Evolutionary conservation across 2,329 filamentous ascomycete genomes (phyloP), one percentile per base, ranked within the genome.

Genomic region (Sporothrix globosa): DNA sequence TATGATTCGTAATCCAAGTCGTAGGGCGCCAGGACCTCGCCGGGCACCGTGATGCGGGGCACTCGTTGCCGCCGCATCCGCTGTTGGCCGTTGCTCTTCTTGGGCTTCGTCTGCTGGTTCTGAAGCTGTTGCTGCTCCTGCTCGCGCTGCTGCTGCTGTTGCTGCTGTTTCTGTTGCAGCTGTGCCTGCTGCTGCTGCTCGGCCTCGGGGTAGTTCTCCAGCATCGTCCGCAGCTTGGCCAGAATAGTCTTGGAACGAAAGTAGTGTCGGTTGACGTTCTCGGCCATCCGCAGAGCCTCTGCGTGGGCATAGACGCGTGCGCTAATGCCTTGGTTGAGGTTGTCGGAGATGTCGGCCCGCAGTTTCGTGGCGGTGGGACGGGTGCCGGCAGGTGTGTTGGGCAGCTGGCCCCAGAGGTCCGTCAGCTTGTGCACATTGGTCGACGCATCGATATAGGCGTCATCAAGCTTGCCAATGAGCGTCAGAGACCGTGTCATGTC

Each of bases 401-500:
- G 87, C 0, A 90, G 83, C 72, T 82, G 82, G 39, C 84, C 85
- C 85, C 88, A 91, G 68, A 78, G 76, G 4, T 81, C 83, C 3
- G 88, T 87, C 68, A 90, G 81, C 24, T 87, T 82, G 76, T 90
- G 79, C 2, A 90, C 81, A 30, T 80, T 82, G 68, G 79, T 74
- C 14, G 88, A 90, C 9, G 86, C 83, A 65, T 87, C 80, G n/a
- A 80, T 77, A 74, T 90, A 89, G 19, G 79, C 82, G 73, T 85
- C 77, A 77, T 91, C 88, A 68, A 91, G 87, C 73, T 90, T 85
- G 68, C 86, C 85, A 72, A 91, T 88, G 50, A 91, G 82, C 4
- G 87, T 89, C 58, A 91, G 81, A 30, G 89, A 91, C 70, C 89
- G 87, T 73, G 85, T 82, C 75, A 91, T 85, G 76, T 91, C 89